phyloP scores from a whole-genome alignment of 257 asterid species.

The Solanum clarkiae region DNA sequence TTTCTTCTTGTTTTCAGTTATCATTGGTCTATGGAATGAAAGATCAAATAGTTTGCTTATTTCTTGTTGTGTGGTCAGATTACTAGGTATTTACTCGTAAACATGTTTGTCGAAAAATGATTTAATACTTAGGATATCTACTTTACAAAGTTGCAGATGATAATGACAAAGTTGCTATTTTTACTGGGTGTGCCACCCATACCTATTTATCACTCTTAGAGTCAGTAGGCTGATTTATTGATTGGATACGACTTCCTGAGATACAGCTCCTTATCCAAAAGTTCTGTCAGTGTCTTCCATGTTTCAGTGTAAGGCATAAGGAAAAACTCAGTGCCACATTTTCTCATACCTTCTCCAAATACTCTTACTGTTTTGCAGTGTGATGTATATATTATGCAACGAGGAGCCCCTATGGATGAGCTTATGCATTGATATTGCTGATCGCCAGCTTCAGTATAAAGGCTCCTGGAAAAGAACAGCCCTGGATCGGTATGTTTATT shows the following conservation, averaged over 20 bases:
- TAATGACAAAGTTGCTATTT: neutral
- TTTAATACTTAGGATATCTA: neutral
- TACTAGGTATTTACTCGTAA: neutral
- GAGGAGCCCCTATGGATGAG: constrained; percentile 98
- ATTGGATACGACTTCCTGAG: neutral
- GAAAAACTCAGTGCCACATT: neutral
- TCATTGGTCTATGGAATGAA: neutral
- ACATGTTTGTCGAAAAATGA: neutral
- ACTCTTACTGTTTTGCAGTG: constrained; percentile 34
- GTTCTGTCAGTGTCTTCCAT: neutral
- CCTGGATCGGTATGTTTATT: constrained; percentile 67
- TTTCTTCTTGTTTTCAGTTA: neutral
- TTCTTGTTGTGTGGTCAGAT: neutral
- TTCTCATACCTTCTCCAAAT: neutral
- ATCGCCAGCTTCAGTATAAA: constrained; percentile 72
- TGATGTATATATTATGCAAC: constrained; percentile 81
- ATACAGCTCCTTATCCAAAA: neutral
- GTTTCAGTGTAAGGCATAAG: neutral
- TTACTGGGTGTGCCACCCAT: neutral
- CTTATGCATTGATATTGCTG: constrained; percentile 51
- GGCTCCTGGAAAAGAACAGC: constrained; percentile 97
- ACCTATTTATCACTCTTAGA: neutral
- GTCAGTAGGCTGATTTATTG: neutral
- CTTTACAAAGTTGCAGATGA: neutral
- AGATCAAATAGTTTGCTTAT: neutral